Conservation (phyloP, 257 asterid genomes). For the Solanum habrochaites region DNA sequence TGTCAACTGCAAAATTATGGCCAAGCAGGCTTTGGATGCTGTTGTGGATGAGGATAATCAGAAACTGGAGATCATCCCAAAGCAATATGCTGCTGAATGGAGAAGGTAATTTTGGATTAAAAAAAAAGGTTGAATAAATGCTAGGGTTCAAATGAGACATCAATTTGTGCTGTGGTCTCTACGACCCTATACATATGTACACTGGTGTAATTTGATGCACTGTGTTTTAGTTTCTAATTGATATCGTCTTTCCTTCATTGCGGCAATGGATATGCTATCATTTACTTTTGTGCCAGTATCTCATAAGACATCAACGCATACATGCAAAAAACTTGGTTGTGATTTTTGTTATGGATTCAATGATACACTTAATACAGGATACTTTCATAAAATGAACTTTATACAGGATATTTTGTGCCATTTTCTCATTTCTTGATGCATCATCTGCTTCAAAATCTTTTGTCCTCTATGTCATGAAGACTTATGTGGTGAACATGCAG, state of each 20-base stretch:
- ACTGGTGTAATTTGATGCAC: neutral
- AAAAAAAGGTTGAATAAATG: neutral
- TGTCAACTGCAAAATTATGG: conserved; percentile 79
- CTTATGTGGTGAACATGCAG: conserved; percentile 28
- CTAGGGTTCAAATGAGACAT: neutral
- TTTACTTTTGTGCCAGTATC: neutral
- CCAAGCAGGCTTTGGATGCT: conserved; percentile 74
- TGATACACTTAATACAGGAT: neutral
- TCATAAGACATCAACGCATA: neutral
- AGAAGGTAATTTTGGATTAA: conserved; percentile 36
- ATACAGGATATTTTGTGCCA: neutral
- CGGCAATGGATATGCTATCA: neutral
- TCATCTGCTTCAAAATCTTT: neutral
- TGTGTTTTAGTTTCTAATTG: neutral
- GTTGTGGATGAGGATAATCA: conserved; percentile 43
- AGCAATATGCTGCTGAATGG: conserved; percentile 86
- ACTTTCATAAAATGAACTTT: neutral
- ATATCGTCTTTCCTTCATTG: neutral
- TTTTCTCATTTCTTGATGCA: neutral
- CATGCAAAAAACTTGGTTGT: neutral
- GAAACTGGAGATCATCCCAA: conserved; percentile 69
- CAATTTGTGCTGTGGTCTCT: neutral
- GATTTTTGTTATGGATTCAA: neutral
- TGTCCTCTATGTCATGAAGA: neutral
- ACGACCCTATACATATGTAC: neutral